Evolutionary conservation across 2,329 filamentous ascomycete genomes (phyloP).

Genomic region (Cryphonectria carpinicola): DNA sequence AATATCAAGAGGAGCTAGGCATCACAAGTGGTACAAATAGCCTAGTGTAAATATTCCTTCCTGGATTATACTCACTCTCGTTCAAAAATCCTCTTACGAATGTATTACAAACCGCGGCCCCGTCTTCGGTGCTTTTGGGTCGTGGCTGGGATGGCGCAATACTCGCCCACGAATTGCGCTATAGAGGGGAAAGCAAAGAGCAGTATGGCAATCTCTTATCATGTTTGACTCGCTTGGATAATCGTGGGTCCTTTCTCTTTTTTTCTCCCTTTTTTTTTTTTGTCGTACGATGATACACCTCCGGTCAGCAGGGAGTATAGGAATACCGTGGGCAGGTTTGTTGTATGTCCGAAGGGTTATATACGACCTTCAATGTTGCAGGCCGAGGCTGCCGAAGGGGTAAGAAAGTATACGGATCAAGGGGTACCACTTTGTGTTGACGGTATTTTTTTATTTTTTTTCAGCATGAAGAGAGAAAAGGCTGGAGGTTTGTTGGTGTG

Average conservation of each 20-base stretch:
- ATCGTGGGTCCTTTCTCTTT: background rate
- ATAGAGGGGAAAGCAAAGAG: constrained; percentile 22
- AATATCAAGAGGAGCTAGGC: background rate
- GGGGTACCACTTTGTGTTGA: no score
- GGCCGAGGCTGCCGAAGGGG: background rate
- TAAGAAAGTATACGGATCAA: background rate
- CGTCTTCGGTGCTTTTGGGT: constrained; percentile 18
- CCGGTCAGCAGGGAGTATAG: background rate
- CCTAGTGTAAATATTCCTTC: background rate
- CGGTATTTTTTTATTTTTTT: no score
- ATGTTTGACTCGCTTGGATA: background rate
- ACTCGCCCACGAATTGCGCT: constrained; percentile 23
- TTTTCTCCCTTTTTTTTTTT: no score
- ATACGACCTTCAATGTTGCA: no score
- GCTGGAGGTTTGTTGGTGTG: no score
- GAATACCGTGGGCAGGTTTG: background rate
- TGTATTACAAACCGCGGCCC: constrained; percentile 4
- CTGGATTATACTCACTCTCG: background rate
- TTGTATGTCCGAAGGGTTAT: no score
- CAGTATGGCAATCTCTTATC: background rate
- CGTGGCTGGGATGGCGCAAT: constrained; percentile 23
- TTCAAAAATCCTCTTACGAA: background rate
- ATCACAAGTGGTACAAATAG: background rate
- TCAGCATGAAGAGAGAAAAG: no score
- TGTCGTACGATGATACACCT: no score